Evolutionary conservation across 495 filamentous ascomycete genomes (phyloP).

Genomic region (Aspergillus leporis): DNA sequence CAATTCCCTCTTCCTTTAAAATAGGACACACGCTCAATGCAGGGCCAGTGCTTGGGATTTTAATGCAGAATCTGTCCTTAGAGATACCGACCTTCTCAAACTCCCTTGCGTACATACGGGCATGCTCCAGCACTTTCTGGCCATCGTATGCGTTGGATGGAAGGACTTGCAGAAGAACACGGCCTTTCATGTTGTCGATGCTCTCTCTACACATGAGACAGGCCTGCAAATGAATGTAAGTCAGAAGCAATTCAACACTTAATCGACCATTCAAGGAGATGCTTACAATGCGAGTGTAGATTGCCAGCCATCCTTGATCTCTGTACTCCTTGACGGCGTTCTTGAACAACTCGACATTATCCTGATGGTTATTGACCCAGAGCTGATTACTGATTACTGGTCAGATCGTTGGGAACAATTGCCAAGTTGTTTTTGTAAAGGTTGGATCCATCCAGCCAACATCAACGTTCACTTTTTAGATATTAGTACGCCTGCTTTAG

Average conservation of each 20-base stretch:
- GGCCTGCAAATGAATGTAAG: conserved; percentile 7
- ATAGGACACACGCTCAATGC: conserved; percentile 55
- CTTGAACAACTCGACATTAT: conserved; percentile 36
- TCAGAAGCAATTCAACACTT: conserved; percentile 1
- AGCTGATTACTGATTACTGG: conserved; percentile 49
- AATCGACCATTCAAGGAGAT: neutral
- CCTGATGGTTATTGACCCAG: conserved; percentile 34
- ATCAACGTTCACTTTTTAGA: conserved; percentile 39
- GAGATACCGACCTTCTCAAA: conserved; percentile 38
- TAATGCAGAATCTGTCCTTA: conserved; percentile 55
- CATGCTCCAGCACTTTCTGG: conserved; percentile 36
- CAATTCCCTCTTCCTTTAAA: conserved; percentile 47
- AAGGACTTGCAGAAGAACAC: conserved; percentile 39
- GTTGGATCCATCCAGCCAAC: conserved; percentile 45
- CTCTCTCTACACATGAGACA: conserved; percentile 43
- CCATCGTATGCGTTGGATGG: conserved; percentile 38
- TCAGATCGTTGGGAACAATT: conserved; percentile 40
- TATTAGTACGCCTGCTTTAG: neutral
- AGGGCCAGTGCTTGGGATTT: conserved; percentile 59
- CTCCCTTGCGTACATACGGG: conserved; percentile 39
- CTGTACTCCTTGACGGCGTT: conserved; percentile 37
- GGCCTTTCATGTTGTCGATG: conserved; percentile 40
- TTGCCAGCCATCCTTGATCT: conserved; percentile 39
- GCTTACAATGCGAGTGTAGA: conserved; percentile 40
- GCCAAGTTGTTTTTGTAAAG: conserved; percentile 34